A percentile compares a stretch with the other conserved stretches of the same genome.
Evolutionary conservation across 1,284 basidiomycete genomes (phyloP).

Genomic region (Waitea zeae): DNA sequence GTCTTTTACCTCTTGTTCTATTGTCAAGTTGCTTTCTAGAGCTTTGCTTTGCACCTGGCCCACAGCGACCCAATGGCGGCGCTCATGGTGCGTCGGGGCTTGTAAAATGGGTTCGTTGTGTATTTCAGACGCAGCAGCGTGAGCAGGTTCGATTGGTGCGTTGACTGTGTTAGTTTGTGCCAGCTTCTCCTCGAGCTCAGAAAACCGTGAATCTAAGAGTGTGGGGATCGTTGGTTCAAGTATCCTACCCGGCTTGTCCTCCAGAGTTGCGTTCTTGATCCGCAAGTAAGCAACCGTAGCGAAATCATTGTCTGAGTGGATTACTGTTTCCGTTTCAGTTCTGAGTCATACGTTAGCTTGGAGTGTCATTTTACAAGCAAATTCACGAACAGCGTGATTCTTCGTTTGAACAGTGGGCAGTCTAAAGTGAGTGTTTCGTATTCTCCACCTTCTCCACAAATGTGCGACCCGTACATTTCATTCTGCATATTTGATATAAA

Average conservation of each 20-base stretch:
- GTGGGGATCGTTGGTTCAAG: too few species aligned
- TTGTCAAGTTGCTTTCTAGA: too few species aligned
- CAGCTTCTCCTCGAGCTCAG: too few species aligned
- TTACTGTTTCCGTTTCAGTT: slow-evolving; percentile 48
- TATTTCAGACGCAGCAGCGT: too few species aligned
- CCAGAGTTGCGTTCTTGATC: slow-evolving; percentile 49
- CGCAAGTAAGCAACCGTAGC: slow-evolving; percentile 82
- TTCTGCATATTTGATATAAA: slow-evolving; percentile 32
- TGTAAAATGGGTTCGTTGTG: too few species aligned
- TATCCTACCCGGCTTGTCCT: slow-evolving; percentile 33
- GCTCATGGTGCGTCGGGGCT: too few species aligned
- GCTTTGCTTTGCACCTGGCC: too few species aligned
- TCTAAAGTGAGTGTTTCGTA: slow-evolving; percentile 93
- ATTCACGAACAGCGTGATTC: slow-evolving; percentile 47
- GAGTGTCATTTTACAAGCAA: not conserved
- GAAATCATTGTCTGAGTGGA: slow-evolving; percentile 58
- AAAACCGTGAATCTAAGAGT: too few species aligned
- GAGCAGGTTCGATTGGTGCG: too few species aligned
- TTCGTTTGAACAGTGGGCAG: slow-evolving; percentile 74
- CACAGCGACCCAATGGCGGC: too few species aligned
- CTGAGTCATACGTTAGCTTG: slow-evolving; percentile 16
- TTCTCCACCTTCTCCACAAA: slow-evolving; percentile 97
- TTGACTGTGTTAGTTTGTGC: too few species aligned
- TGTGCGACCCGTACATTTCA: slow-evolving; percentile 73
- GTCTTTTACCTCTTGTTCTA: too few species aligned